Evolutionary conservation across 2,329 filamentous ascomycete genomes (phyloP), one percentile per base, ranked within the genome.

Genomic region (Neocatenulostroma microsporum): DNA sequence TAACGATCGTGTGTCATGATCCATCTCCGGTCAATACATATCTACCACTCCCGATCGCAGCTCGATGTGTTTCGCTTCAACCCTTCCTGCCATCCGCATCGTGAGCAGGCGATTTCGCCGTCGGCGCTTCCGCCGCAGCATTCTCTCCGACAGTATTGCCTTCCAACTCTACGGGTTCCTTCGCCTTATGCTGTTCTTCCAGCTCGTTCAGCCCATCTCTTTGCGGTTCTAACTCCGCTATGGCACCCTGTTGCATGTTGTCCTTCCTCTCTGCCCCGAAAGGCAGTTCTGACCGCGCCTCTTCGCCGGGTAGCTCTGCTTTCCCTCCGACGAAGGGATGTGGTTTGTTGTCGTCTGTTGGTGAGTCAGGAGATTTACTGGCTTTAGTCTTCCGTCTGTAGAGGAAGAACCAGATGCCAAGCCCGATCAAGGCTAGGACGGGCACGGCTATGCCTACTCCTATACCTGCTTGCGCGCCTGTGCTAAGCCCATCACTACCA

Each of bases 201-300:
- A 36, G 10, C 26, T 36, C 34, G 19, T 36, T 36, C 25, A 36
- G 15, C 7, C 24, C 34, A 21, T 36, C 34, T 30, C 25, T 4
- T 28, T 21, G 6, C 5, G 34, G 19, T 25, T 30, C 34, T 17
- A 36, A 18, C 26, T 36, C 34, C 14, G 25, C 25, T 15, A 18
- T 13, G 8, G 21, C 14, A 19, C 24, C 34, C 14, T 36, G 4
- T 12, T 13, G n/a, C n/a, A n/a, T n/a, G 23, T 27, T 4, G 5
- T 5, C 7, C 34, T 36, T 36, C 7, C 30, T n/a, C n/a, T n/a
- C n/a, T 25, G 25, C 4, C 7, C 30, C 30, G 18, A n/a, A n/a
- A 17, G 8, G 5, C n/a, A n/a, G n/a, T n/a, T n/a, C n/a, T n/a
- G n/a, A n/a, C 7, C 24, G 12, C 19, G 14, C 5, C 10, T 9